Evolutionary conservation across 257 asterid species (phyloP).

Genomic region (Phtheirospermum japonicum): DNA sequence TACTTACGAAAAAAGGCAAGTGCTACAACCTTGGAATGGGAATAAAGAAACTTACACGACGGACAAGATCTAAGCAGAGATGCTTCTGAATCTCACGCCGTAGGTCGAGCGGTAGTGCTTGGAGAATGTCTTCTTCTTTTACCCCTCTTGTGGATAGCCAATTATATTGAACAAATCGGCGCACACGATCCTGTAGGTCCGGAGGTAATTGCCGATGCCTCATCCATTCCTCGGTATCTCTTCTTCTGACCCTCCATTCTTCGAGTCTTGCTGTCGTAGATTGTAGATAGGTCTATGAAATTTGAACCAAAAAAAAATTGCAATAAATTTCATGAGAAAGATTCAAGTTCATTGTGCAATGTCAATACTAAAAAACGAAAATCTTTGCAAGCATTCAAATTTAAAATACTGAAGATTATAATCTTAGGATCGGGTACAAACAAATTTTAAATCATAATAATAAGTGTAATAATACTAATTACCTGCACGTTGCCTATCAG

Average conservation of each 20-base stretch:
- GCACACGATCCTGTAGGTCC: slow-evolving; percentile 71
- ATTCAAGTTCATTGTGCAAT: too few species aligned
- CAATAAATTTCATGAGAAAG: too few species aligned
- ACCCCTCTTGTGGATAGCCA: slow-evolving; percentile 93
- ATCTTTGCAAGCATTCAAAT: too few species aligned
- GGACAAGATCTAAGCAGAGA: slow-evolving; percentile 83
- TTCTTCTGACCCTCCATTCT: slow-evolving; percentile 79
- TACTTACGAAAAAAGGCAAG: too few species aligned
- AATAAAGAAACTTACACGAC: slow-evolving; percentile 57
- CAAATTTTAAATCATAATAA: too few species aligned
- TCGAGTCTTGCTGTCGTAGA: slow-evolving; percentile 82
- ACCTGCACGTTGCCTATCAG: slow-evolving; percentile 95
- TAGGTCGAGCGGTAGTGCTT: slow-evolving; percentile 67
- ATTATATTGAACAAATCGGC: slow-evolving; percentile 72
- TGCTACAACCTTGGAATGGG: too few species aligned
- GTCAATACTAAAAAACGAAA: too few species aligned
- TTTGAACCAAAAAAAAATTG: slow-evolving; percentile 23
- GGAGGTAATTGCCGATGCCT: slow-evolving; percentile 83
- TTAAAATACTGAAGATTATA: too few species aligned
- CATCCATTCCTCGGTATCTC: slow-evolving; percentile 98
- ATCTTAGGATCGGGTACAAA: too few species aligned
- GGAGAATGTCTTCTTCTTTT: slow-evolving; percentile 68
- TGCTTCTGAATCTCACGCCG: slow-evolving; percentile 78
- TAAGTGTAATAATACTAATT: not conserved
- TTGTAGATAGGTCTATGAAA: slow-evolving; percentile 69